These are phyloP conservation scores for Oryza coarctata DNA, from an alignment of 176 grass and related monocot genomes.

Conservation along the genomic window DNA sequence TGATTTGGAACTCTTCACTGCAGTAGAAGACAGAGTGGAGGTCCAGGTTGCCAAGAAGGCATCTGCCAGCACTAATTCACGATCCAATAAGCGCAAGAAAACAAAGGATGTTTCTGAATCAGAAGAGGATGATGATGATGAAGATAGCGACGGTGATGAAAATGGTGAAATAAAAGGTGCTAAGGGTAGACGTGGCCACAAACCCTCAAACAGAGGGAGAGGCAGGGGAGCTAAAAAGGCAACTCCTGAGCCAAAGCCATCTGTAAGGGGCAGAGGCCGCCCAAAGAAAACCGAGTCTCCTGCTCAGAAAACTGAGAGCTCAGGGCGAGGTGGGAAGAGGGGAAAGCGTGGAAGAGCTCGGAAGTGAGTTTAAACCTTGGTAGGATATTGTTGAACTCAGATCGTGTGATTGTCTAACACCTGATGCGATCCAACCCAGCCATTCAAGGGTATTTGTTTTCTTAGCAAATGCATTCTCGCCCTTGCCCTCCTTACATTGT, in stretches of 20 bases:
- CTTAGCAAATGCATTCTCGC: background rate
- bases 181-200: conserved; percentile 57
- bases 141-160: conserved; percentile 44
- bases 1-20: conserved; percentile 28
- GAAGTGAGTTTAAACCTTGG: conserved; percentile 29
- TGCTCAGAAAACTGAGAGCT: conserved; percentile 42
- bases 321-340: conserved; percentile 45
- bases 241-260: conserved; percentile 37
- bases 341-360: conserved; percentile 46
- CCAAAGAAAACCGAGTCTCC: conserved; percentile 55
- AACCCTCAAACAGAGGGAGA: conserved; percentile 61
- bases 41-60: conserved; percentile 51
- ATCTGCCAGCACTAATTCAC: conserved; percentile 49
- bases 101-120: conserved; percentile 62
- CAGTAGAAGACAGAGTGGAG: conserved; percentile 44
- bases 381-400: conserved; percentile 4
- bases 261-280: conserved; percentile 63
- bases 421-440: conserved; percentile 10
- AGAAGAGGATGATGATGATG: conserved; percentile 55
- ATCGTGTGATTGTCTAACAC: conserved; percentile 33
- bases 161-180: conserved; percentile 33
- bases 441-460: conserved; percentile 29
- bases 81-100: conserved; percentile 75
- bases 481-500: background rate
- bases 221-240: conserved; percentile 60